These are phyloP conservation scores for Porphyrellus cyaneotinctus DNA, from an alignment of 768 basidiomycete genomes.

Conservation along the genomic window DNA sequence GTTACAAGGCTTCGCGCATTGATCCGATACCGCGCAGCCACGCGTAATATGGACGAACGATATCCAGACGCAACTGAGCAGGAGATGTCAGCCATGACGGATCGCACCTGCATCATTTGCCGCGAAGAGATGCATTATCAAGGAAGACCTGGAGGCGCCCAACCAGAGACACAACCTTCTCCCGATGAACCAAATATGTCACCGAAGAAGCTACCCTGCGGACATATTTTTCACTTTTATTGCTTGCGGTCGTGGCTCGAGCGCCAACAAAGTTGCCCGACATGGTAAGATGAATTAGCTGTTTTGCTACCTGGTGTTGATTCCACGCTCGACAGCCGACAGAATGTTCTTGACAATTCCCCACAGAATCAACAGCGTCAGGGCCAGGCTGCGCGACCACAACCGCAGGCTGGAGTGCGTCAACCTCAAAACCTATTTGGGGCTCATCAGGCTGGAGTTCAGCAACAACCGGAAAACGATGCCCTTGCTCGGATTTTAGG, in stretches of 20 bases:
- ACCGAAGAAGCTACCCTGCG: constrained; percentile 94
- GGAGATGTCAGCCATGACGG: constrained; percentile 76
- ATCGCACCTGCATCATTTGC: constrained; percentile 96
- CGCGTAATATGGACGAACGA: constrained; percentile 91
- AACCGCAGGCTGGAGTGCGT: constrained; percentile 30
- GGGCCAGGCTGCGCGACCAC: constrained; percentile 22
- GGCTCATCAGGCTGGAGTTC: constrained; percentile 26
- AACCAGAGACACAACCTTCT: constrained; percentile 19
- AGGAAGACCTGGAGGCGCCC: constrained; percentile 24
- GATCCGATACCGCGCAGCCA: constrained; percentile 89
- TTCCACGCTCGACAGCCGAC: constrained; percentile 46
- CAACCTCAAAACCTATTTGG: constrained; percentile 31
- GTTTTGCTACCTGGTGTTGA: constrained; percentile 4
- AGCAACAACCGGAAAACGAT: constrained; percentile 39
- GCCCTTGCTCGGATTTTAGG: constrained; percentile 36
- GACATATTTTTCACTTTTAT: constrained; percentile 97
- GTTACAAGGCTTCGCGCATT: constrained; percentile 82
- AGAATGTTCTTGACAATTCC: constrained; percentile 64
- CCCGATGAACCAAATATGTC: constrained; percentile 85
- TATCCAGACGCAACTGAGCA: constrained; percentile 90
- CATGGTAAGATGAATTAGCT: constrained; percentile 60
- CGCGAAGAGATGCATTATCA: constrained; percentile 85
- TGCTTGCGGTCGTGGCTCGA: constrained; percentile 98
- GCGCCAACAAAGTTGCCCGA: constrained; percentile 97
- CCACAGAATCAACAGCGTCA: constrained; percentile 32